A percentile compares a stretch with the other conserved stretches of the same genome.
phyloP scores from a whole-genome alignment of 768 basidiomycete species.

The Leccinellum rugosiceps region DNA sequence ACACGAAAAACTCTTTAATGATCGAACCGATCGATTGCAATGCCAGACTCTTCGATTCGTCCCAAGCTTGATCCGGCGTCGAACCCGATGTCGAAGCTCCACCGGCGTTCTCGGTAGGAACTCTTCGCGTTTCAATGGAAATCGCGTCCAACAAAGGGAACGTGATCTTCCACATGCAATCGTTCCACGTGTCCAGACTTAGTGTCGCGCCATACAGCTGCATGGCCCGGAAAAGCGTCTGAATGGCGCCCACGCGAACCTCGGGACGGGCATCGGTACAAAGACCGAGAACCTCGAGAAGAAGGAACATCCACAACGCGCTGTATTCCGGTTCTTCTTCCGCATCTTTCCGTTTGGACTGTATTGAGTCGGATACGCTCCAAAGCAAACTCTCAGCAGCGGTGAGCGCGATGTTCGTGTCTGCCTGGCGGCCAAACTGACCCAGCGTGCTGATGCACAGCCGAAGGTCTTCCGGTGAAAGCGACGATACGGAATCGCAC shows the following conservation, averaged over 20 bases:
- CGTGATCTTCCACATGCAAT: constrained; percentile 87
- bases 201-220: constrained; percentile 90
- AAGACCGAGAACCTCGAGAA: constrained; percentile 78
- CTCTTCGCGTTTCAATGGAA: constrained; percentile 51
- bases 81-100: constrained; percentile 6
- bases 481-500: constrained; percentile 84
- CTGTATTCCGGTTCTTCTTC: constrained; percentile 71
- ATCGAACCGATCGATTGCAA: constrained; percentile 81
- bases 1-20: constrained; percentile 72
- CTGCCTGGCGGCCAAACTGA: constrained; percentile 87
- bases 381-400: constrained; percentile 91
- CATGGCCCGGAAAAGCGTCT: constrained; percentile 91
- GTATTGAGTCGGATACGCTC: constrained; percentile 95
- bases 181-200: constrained; percentile 80
- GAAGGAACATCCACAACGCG: constrained; percentile 90
- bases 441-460: constrained; percentile 89
- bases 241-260: constrained; percentile 90
- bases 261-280: constrained; percentile 83
- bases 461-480: constrained; percentile 78
- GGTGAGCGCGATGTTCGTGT: constrained; percentile 95
- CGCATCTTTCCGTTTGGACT: constrained; percentile 67
- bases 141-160: constrained; percentile 81
- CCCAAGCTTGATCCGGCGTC: constrained; percentile 56
- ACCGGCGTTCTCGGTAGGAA: constrained; percentile 13
- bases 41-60: constrained; percentile 85